Evolutionary conservation across 1,139 yeast genomes (phyloP), one percentile per base, ranked within the genome.

Genomic region (Scheffersomyces quercinus): DNA sequence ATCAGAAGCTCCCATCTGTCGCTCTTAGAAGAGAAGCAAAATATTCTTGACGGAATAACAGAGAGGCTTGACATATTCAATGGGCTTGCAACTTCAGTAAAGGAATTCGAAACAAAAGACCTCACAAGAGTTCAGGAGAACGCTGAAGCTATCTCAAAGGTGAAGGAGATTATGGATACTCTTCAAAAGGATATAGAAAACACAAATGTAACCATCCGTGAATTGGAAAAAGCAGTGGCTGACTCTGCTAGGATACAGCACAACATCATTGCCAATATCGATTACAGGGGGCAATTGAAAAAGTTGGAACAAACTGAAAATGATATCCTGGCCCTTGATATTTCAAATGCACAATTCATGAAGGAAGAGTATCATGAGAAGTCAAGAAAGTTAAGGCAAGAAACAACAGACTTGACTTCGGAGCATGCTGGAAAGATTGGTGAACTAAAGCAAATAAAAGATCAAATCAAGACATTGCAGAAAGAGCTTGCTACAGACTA

Each of bases 401-500:
- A 70, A 33, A 80, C 84, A 42, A 75, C 88, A 7, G 64, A 65
- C 9, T 64, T 88, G 39, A 85, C 84, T 47, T 75, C 91, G 0
- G 78, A 80, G 40, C 82, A 86, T 54, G 88, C 96, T 5, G 84
- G 91, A 24, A 85, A 83, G 54, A 64, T 82, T 32, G 99, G 99
- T 29, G 97, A 93, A 63, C 77, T 88, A 34, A 83, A 83, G 49
- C 98, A 93, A 58, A 73, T 93, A 50, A 82, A 83, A 41, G 89
- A 83, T 52, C 97, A 90, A 58, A 75, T 86, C 6, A 68, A 66
- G 28, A 69, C 76, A 3, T 62, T 86, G 11, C 70, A 75, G 31
- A 60, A 62, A 8, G 96, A 89, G 54, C 68, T 93, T 14, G 68
- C 70, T 9, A 75, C 84, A 0, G 97, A 91, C 51, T 95, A 82